Base-by-base conservation (phyloP, 306 rosid species). In the Quercus ilex region DNA sequence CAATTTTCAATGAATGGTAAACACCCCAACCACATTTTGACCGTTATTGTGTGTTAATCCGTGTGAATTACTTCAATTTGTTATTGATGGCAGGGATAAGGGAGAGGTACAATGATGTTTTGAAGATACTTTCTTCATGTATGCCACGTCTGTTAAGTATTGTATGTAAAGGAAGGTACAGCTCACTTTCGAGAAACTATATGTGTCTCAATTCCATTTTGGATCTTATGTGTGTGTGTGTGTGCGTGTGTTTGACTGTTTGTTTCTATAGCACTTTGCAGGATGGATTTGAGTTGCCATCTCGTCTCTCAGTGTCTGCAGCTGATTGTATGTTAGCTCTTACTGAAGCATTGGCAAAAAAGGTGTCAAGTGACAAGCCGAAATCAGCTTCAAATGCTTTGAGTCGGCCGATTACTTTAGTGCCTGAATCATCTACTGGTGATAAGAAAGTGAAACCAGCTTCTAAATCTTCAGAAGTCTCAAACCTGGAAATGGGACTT, bases 281-380 rank as follows among this genome's bases (percentile, higher is more conserved):
- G 90, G 97, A 87, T 78, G 97, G 97, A 72, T 92, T 86, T 87
- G 97, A 94, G 85, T 82, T 94, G 74, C 99, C 99, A 53, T 87
- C 99, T 69, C 97, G 99, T 77, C 97, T 94, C 65, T 88, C 92
- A 23, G 89, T 92, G 73, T 89, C 91, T 62, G 97, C 97, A 5
- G 93, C 95, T 62, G 99, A 94, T 86, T 92, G 99, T 83, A 69
- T 92, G 70, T 74, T 92, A 83, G 73, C 90, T 80, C 82, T 92
- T 75, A 85, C 97, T 6, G 91, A 86, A 80, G 90, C 94, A 31
- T 74, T 92, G 60, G 83, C 90, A 14, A 90, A 79, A 77, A 75
- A 74, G 72, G 81, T 81, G 86, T 83, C 82, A 51, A 79, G 76
- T 70, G 85, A 78, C 67, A 89, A 82, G 83, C 72, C 19, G 2